Percentiles rank a stretch among this genome's conserved stretches.
Conservation (phyloP, 441 rosid genomes). For the Mallotus repandus region DNA sequence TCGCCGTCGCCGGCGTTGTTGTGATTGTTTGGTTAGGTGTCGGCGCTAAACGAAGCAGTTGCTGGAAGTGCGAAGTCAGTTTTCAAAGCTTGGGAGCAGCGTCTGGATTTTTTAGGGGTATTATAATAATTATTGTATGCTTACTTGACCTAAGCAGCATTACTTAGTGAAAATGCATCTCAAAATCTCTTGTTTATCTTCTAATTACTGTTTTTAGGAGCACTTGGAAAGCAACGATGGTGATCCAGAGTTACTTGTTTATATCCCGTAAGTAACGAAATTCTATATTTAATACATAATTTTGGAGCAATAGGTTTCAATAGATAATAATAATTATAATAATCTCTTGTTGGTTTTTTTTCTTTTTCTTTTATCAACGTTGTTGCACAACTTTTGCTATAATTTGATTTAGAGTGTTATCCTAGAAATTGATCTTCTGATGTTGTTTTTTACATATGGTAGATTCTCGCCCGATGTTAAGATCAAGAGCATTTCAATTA, state of each 20-base stretch:
- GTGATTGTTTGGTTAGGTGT: constrained; percentile 42
- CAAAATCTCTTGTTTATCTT: not conserved
- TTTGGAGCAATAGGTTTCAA: no score
- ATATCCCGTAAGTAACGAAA: constrained; percentile 66
- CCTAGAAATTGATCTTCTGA: not conserved
- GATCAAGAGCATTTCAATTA: constrained; percentile 86
- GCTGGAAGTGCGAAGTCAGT: constrained; percentile 84
- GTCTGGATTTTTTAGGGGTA: constrained; percentile 71
- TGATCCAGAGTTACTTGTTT: constrained; percentile 93
- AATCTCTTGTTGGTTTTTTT: no score
- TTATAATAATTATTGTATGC: not conserved
- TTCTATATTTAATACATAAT: not conserved
- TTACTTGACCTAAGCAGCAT: no score
- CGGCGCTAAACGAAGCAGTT: constrained; percentile 81
- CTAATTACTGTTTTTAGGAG: constrained; percentile 42
- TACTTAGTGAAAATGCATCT: not conserved
- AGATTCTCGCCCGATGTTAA: constrained; percentile 96
- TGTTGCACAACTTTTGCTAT: constrained; percentile 7
- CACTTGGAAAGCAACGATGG: constrained; percentile 93
- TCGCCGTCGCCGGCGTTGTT: not conserved
- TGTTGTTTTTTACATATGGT: constrained; percentile 21
- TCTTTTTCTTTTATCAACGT: no score
- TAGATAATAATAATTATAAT: no score
- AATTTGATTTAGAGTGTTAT: not conserved
- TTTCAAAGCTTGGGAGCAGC: constrained; percentile 92